These are phyloP conservation scores for Flaveria floridana DNA, from an alignment of 140 eudicot genomes.

Conservation along the genomic window DNA sequence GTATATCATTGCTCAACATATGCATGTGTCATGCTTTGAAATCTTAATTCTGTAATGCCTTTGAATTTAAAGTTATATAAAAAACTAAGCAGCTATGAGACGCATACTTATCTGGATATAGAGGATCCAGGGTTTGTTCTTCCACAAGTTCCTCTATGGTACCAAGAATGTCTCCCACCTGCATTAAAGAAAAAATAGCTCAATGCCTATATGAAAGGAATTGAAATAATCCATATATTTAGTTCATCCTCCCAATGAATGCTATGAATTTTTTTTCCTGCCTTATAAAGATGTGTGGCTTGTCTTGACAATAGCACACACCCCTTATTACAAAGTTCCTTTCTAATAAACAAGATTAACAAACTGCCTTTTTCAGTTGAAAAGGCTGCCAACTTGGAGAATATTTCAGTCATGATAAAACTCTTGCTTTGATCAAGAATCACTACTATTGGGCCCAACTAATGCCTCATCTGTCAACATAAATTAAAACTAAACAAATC, in stretches of 20 bases:
- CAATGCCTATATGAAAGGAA: background rate
- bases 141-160: slow-evolving; percentile 78
- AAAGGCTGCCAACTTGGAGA: background rate
- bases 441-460: background rate
- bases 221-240: background rate
- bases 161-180: slow-evolving; percentile 70
- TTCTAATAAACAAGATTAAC: background rate
- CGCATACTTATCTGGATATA: slow-evolving; percentile 58
- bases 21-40: too few species aligned
- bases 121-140: slow-evolving; percentile 66
- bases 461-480: background rate
- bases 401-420: background rate
- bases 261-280: background rate
- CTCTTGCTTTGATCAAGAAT: background rate
- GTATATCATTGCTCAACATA: too few species aligned
- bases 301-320: slow-evolving; percentile 1
- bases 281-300: background rate
- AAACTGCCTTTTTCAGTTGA: background rate
- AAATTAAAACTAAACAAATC: background rate
- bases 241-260: background rate
- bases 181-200: slow-evolving; percentile 25
- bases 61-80: background rate
- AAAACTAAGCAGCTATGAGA: slow-evolving; percentile 1
- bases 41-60: too few species aligned
- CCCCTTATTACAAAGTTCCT: background rate